Base-by-base conservation (phyloP, 345 rosid genomes). In the Erucastrum elatum region DNA sequence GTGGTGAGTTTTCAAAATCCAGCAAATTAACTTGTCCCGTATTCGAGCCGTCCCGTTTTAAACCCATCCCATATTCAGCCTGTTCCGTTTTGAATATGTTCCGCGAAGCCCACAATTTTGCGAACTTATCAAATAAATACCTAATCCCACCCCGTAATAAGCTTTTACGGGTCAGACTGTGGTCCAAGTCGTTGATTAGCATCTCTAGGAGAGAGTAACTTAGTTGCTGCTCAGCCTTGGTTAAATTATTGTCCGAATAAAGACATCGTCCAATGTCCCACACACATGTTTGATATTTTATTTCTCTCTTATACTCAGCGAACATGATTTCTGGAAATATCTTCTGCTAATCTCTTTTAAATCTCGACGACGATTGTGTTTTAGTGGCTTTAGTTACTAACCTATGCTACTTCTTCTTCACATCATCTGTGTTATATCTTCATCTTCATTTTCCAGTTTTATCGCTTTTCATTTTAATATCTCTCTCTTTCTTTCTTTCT, bases 181-280 rank as follows among this genome's bases (percentile, higher is more conserved):
- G 21, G 21, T 21, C 21, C 21, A 21, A 1, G 21, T 21, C 21
- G 0, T 21, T 21, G 21, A 21, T 1, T 21, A 21, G n/a, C n/a
- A n/a, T n/a, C n/a, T n/a, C n/a, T n/a, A n/a, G n/a, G n/a, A n/a
- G n/a, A n/a, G 21, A 21, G 33, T 30, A n/a, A 67, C 46, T 8
- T 44, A 6, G 8, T 37, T 35, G 5, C 7, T 58, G 12, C n/a
- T 49, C 9, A 44, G 12, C 26, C 16, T 41, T 9, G 9, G 31
- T 70, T 71, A 55, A 64, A 64, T 17, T 17, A 56, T 37, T 77
- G 71, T 78, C 77, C 72, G n/a, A 58, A 65, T 41, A 30, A 77
- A 71, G 61, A 71, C 60, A 67, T 78, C 66, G 66, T 72, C 77
- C 77, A 72, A 56, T 71, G 27, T 56, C 77, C 67, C 72, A 65